Evolutionary conservation across 805 yeast genomes (phyloP).

Genomic region (Citeromyces nyonsensis): DNA sequence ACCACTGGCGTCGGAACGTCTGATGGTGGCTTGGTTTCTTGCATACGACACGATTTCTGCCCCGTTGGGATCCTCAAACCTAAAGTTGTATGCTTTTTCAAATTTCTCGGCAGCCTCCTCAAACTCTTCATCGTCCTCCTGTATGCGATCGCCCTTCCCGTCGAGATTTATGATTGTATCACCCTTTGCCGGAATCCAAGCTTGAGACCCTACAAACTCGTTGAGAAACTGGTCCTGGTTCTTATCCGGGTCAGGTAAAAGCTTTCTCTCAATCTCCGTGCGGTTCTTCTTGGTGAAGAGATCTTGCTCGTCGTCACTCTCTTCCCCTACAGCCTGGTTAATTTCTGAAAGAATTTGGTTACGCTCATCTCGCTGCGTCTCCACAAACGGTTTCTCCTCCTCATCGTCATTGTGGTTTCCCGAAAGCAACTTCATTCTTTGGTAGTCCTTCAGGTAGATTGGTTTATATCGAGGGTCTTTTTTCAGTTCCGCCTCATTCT

Average conservation of each 20-base stretch:
- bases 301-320: slow-evolving; percentile 29
- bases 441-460: slow-evolving; percentile 82
- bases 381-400: slow-evolving; percentile 53
- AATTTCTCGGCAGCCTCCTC: slow-evolving; percentile 86
- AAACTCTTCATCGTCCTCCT: slow-evolving; percentile 69
- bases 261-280: slow-evolving; percentile 9
- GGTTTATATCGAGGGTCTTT: slow-evolving; percentile 42
- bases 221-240: slow-evolving; percentile 59
- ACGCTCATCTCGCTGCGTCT: slow-evolving; percentile 66
- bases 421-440: slow-evolving; percentile 64
- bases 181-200: slow-evolving; percentile 74
- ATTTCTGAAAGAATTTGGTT: slow-evolving; percentile 63
- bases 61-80: slow-evolving; percentile 85
- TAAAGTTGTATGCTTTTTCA: slow-evolving; percentile 86
- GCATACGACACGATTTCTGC: slow-evolving; percentile 91
- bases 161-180: slow-evolving; percentile 32
- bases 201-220: slow-evolving; percentile 60
- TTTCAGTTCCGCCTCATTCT: slow-evolving; percentile 18
- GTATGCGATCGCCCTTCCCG: not conserved
- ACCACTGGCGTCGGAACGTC: slow-evolving; percentile 60
- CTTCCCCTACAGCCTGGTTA: slow-evolving; percentile 47
- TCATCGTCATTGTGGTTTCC: slow-evolving; percentile 27
- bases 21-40: slow-evolving; percentile 81
- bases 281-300: slow-evolving; percentile 39
- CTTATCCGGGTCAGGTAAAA: slow-evolving; percentile 52